Percentiles rank a stretch among this genome's conserved stretches.
phyloP scores from a whole-genome alignment of 2,329 filamentous ascomycete genomes.

The Neofusicoccum cordaticola region DNA sequence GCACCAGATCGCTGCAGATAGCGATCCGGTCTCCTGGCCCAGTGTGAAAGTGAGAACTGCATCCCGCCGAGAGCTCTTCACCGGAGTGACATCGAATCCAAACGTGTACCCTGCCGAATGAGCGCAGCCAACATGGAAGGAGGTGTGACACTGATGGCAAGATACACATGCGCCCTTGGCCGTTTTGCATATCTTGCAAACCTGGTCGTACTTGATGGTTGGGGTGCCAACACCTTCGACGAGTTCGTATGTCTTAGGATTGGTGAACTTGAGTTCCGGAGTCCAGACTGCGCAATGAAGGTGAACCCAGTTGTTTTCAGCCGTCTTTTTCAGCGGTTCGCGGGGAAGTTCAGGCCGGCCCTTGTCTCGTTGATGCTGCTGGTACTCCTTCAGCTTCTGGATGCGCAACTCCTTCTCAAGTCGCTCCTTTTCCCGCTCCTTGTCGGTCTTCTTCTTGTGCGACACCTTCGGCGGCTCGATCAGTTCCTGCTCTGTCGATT shows the following conservation, averaged over 20 bases:
- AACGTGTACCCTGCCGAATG: conserved; percentile 77
- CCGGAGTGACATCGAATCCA: conserved; percentile 84
- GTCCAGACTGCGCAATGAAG: conserved; percentile 91
- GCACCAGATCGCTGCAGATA: conserved; percentile 87
- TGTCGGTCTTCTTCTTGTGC: conserved; percentile 87
- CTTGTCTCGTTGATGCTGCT: conserved; percentile 76
- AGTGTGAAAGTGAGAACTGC: conserved; percentile 76
- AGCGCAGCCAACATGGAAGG: conserved; percentile 87
- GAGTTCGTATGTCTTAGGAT: conserved; percentile 75
- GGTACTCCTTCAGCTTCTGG: conserved; percentile 77
- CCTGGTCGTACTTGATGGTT: conserved; percentile 75
- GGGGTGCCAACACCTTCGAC: conserved; percentile 77
- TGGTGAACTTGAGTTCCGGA: conserved; percentile 88
- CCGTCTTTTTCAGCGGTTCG: conserved; percentile 88
- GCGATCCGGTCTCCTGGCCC: conserved; percentile 71
- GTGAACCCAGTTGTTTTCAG: conserved; percentile 98
- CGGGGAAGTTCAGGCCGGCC: conserved; percentile 81
- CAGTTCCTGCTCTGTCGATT: conserved; percentile 76
- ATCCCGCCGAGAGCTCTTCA: conserved; percentile 85
- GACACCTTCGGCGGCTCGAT: conserved; percentile 76
- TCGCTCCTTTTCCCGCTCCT: conserved; percentile 84
- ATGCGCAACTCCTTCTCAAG: conserved; percentile 79
- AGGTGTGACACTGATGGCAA: conserved; percentile 70
- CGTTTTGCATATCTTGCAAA: conserved; percentile 80
- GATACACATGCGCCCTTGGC: conserved; percentile 74